Evolutionary conservation across 768 basidiomycete species (phyloP), one percentile per base, ranked within the genome.

Genomic region (Lactifluus rugatus): DNA sequence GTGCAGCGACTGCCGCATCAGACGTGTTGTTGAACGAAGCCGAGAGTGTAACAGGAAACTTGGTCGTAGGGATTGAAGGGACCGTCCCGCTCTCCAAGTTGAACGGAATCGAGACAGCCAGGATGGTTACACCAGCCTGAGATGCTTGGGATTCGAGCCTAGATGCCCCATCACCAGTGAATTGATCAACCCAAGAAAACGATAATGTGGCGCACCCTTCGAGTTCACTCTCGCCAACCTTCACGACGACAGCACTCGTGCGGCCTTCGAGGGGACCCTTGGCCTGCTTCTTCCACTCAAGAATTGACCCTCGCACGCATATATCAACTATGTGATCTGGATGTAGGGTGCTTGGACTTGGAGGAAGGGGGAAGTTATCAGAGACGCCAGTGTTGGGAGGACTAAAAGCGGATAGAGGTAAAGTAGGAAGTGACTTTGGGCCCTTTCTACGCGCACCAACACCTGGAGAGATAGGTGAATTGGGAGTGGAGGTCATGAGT

Each of bases 351-450:
- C 77, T 83, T 2, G 89, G 87, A 57, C 83, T 85, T 21, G 83
- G 81, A 8, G 84, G 80, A 10, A 87, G 62, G 2, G 83, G 85
- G 67, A 89, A 89, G 1, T 73, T 72, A 46, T 89, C 87, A 19
- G 77, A 78, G 0, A 81, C 79, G 52, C 83, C 82, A 4, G 84
- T 76, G 70, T 79, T 85, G 25, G 86, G 85, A 0, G 87, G 81
- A 26, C 76, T 80, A 69, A 92, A 92, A 0, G 82, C 89, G 11
- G 88, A 89, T 25, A 83, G 69, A 0, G 89, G 88, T 13, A 93
- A 81, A 47, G 76, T 79, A 8, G 89, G 90, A 5, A 83, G 80
- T 21, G 79, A 73, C 68, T 82, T 87, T 28, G 76, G 76, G 25
- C 77, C 81, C 68, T 80, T 88, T 66, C 84, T 82, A 62, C 83